Percentiles rank a stretch among this genome's conserved stretches.
Conservation (phyloP, 2,329 filamentous ascomycete genomes). For the Teratosphaeria gauchensis region DNA sequence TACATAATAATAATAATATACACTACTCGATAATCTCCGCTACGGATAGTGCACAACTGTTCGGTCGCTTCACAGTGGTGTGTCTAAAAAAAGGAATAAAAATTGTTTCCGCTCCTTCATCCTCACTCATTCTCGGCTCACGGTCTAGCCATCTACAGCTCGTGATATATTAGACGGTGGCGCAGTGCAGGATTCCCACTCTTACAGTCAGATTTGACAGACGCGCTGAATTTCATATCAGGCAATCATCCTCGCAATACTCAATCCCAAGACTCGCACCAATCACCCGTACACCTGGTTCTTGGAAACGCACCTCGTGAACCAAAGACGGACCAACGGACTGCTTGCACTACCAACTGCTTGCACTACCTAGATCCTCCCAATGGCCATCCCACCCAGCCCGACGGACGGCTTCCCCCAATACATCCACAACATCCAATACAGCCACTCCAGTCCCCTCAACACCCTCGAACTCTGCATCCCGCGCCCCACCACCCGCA, state of each 20-base stretch:
- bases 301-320: no score
- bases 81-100: not conserved
- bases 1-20: not conserved
- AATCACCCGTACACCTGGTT: no score
- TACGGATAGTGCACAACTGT: not conserved
- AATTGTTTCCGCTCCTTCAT: not conserved
- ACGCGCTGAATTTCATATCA: no score
- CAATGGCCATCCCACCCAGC: slow-evolving; percentile 4
- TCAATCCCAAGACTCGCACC: no score
- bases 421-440: slow-evolving; percentile 18
- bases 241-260: no score
- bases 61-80: no score
- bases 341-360: no score
- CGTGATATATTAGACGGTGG: no score
- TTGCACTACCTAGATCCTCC: no score
- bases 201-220: no score
- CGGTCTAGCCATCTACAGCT: not conserved
- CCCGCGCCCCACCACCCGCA: slow-evolving; percentile 21
- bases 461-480: slow-evolving; percentile 37
- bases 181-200: not conserved
- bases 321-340: no score
- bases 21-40: not conserved
- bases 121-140: not conserved
- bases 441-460: slow-evolving; percentile 23
- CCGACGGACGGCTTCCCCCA: slow-evolving; percentile 15